Base-by-base conservation (phyloP, 2,329 filamentous ascomycete species). In the Pestalotiopsis sp. region DNA sequence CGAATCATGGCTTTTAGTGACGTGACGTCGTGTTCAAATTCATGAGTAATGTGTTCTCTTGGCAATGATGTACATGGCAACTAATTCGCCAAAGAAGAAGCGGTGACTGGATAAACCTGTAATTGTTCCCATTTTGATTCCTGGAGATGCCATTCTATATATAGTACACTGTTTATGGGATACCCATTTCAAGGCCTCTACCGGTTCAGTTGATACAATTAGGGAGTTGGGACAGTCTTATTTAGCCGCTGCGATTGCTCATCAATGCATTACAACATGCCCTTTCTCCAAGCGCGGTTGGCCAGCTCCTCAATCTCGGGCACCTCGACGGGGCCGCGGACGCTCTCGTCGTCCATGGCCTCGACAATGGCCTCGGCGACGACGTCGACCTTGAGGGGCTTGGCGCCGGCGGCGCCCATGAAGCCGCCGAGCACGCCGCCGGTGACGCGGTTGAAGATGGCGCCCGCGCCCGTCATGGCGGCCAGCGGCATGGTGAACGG, bases 331-430 rank as follows among this genome's bases (percentile, higher is more conserved):
- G 91, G 90, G 0, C 96, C 96, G 69, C 87, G 90, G 0, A 93
- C 87, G 0, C 82, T 81, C 56, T 92, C 90, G 74, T 97, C 92
- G 64, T 88, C 88, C 70, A 98, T 85, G 23, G 93, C 94, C 82
- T 98, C 94, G 1, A 98, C 92, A 1, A 97, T 91, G 0, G 95
- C 95, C 79, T 97, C 92, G 1, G 93, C 95, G 2, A 98, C 95
- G 6, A 91, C 80, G 78, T 98, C 95, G 1, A 91, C 95, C 82
- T 94, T 93, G 61, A 98, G 80, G 3, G 96, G 95, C 83, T 97
- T 97, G 64, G 92, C 88, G 1, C 91, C 94, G 39, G 92, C 94
- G 0, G 93, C 88, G 0, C 95, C 96, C 83, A 98, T 90, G 70
- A 97, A 85, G 71, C 87, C 87, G 2, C 90, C 89, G 73, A 99